Evolutionary conservation across 2,329 filamentous ascomycete genomes (phyloP).

Genomic region (Calcarisporium arbuscula): DNA sequence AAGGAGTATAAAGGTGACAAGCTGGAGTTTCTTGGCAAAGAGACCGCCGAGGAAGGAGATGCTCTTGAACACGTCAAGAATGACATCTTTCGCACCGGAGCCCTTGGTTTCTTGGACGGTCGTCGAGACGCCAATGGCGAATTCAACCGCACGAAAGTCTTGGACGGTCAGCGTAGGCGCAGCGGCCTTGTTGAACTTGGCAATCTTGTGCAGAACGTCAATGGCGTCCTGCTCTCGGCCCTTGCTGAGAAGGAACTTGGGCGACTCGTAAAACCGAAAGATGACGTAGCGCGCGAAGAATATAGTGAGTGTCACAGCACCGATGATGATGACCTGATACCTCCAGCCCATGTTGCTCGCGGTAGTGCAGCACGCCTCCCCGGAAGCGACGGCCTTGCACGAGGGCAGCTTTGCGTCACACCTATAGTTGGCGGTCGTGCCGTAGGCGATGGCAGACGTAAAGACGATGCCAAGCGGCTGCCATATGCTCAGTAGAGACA

Average conservation of each 20-base stretch:
- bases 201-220: constrained; percentile 39
- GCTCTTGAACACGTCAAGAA: neutral
- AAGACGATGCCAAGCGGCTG: constrained; percentile 50
- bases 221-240: constrained; percentile 41
- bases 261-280: constrained; percentile 42
- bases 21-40: no score
- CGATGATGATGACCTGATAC: no score
- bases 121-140: no score
- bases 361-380: no score
- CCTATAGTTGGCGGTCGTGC: no score
- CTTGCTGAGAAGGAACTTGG: constrained; percentile 37
- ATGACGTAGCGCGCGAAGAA: constrained; percentile 38
- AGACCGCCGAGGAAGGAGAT: no score
- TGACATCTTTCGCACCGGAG: constrained; percentile 9
- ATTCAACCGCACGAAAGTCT: constrained; percentile 24
- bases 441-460: no score
- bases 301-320: constrained; percentile 22
- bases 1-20: no score
- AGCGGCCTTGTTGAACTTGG: constrained; percentile 28
- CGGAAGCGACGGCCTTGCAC: no score
- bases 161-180: constrained; percentile 30
- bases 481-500: constrained; percentile 47
- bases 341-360: no score
- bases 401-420: no score
- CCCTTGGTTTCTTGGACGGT: constrained; percentile 15